Percentiles rank a stretch among this genome's conserved stretches.
These are phyloP conservation scores for Amauroascus verrucosus DNA, from an alignment of 2,329 filamentous ascomycete species.

Conservation along the genomic window DNA sequence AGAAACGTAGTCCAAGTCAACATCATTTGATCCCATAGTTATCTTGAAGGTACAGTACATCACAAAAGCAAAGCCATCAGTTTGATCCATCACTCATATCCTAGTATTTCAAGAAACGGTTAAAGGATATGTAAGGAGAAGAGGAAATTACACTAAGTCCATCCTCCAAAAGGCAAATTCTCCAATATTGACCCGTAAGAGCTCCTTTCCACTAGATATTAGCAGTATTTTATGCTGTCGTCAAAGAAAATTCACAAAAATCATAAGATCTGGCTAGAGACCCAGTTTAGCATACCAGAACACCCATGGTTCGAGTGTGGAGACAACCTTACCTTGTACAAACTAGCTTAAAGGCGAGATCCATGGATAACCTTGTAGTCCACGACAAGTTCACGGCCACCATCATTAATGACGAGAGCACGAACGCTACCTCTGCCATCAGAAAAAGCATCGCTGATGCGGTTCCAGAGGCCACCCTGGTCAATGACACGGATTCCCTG, in stretches of 20 bases:
- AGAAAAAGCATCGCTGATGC: conserved; percentile 74
- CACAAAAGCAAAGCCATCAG: not conserved
- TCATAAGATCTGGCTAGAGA: not conserved
- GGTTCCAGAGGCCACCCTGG: conserved; percentile 78
- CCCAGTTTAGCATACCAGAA: not conserved
- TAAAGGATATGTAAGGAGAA: conserved; percentile 2
- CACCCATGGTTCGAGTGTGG: not conserved
- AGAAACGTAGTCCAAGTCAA: not conserved
- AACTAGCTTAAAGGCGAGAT: conserved; percentile 48
- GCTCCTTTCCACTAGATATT: conserved; percentile 6
- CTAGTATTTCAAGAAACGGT: conserved; percentile 8
- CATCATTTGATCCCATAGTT: conserved; percentile 4
- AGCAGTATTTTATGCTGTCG: conserved; percentile 7
- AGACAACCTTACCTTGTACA: conserved; percentile 2
- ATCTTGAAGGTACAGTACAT: conserved; percentile 5
- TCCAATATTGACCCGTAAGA: conserved; percentile 6
- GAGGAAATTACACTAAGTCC: not conserved
- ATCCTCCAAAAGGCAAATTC: conserved; percentile 6
- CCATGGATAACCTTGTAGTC: conserved; percentile 98
- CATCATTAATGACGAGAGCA: conserved; percentile 89
- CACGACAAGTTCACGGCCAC: conserved; percentile 86
- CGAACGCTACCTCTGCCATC: conserved; percentile 88
- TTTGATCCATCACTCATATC: conserved; percentile 8
- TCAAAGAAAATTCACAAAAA: conserved; percentile 1
- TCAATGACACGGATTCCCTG: conserved; percentile 85